Evolutionary conservation across 129 eudicot species (phyloP).

Genomic region (Kitagawia praeruptora): DNA sequence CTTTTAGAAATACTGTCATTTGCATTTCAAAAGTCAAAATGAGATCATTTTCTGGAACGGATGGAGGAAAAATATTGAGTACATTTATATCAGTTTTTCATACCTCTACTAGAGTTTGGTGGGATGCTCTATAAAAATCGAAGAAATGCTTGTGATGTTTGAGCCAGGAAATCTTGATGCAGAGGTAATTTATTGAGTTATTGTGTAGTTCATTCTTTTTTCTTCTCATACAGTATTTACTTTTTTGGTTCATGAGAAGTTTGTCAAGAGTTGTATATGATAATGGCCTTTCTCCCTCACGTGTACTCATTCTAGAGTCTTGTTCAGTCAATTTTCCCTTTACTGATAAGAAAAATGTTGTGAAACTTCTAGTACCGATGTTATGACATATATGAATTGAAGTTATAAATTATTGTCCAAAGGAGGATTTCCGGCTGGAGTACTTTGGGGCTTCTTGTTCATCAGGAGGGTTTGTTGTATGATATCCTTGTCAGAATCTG

Average conservation of each 20-base stretch:
- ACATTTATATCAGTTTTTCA: neutral
- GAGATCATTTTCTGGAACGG: neutral
- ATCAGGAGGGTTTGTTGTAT: neutral
- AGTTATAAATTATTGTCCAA: neutral
- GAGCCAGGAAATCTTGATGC: neutral
- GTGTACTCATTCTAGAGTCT: neutral
- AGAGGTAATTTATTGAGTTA: neutral
- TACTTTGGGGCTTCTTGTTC: neutral
- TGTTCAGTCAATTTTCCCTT: neutral
- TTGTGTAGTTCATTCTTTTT: constrained; percentile 1
- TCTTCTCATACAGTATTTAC: neutral
- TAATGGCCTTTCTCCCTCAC: neutral
- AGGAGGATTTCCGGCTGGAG: neutral
- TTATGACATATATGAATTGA: neutral
- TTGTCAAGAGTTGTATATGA: neutral
- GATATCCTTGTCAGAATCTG: too few relatives aligned
- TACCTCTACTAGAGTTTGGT: neutral
- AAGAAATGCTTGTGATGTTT: neutral
- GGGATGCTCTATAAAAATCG: neutral
- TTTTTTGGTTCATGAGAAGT: neutral
- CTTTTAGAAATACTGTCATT: neutral
- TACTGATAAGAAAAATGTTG: neutral
- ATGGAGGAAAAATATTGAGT: neutral
- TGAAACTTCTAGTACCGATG: neutral
- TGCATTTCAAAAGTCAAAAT: neutral